Conservation (phyloP, 495 filamentous ascomycete genomes). For the Articulospora tetracladia region DNA sequence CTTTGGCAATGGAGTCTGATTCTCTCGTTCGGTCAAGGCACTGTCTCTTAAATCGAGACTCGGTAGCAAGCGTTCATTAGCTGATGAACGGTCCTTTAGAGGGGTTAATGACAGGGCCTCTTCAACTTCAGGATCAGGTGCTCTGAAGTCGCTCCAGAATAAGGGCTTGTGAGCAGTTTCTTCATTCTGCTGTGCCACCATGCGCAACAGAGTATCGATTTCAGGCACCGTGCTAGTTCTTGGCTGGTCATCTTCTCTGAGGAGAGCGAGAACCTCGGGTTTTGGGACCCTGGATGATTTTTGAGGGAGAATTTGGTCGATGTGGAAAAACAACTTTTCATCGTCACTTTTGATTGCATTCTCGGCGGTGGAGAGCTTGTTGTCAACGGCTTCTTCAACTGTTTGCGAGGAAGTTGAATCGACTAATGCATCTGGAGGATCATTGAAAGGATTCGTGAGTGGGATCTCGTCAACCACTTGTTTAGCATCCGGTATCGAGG, state of each 20-base stretch:
- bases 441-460: too few relatives aligned
- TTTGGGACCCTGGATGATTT: not conserved
- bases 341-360: too few relatives aligned
- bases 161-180: not conserved
- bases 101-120: not conserved
- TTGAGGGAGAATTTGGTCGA: not conserved
- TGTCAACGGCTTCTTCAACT: too few relatives aligned
- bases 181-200: constrained; percentile 1
- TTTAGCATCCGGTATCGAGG: not conserved
- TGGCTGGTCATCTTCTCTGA: not conserved
- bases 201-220: constrained; percentile 5
- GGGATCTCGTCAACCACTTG: too few relatives aligned
- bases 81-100: not conserved
- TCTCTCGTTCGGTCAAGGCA: too few relatives aligned
- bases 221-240: constrained; percentile 3
- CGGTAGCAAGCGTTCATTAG: too few relatives aligned
- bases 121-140: not conserved
- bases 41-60: too few relatives aligned
- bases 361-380: too few relatives aligned
- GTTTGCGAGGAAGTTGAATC: too few relatives aligned
- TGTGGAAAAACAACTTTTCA: not conserved
- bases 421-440: too few relatives aligned
- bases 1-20: too few relatives aligned
- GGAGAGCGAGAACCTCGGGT: not conserved
- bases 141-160: constrained; percentile 8